A percentile compares a stretch with the other conserved stretches of the same genome.
Evolutionary conservation across 1,284 basidiomycete genomes (phyloP).

Genomic region (Trichosporon sp.): DNA sequence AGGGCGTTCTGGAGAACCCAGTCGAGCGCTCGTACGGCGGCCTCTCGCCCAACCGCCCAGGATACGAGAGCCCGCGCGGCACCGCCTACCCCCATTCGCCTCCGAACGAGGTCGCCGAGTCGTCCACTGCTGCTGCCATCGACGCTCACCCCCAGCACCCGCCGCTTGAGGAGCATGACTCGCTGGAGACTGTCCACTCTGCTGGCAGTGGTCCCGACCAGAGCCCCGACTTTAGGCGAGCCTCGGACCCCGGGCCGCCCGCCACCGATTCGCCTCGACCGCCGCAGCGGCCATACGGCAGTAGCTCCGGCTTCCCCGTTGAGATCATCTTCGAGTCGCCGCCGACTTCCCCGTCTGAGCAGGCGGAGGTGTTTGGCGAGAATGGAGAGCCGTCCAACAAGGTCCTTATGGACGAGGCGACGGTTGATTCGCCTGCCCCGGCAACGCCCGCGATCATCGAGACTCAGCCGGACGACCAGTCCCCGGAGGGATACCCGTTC

Average conservation of each 20-base stretch:
- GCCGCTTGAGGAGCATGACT: constrained; percentile 1
- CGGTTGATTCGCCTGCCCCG: not conserved
- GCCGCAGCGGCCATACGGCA: not conserved
- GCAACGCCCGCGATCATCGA: not conserved
- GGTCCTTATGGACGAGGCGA: not conserved
- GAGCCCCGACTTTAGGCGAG: constrained; percentile 11
- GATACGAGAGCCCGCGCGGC: not conserved
- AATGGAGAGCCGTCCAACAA: not conserved
- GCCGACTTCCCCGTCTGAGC: not conserved
- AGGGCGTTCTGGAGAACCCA: not conserved
- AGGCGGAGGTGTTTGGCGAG: not conserved
- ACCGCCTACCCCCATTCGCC: not conserved
- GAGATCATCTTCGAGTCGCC: constrained; percentile 1
- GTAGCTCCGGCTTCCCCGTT: not conserved
- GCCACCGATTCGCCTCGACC: not conserved
- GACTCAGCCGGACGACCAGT: constrained; percentile 2
- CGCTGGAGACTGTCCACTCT: constrained; percentile 1
- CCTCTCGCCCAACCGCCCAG: not conserved
- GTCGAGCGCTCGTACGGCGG: not conserved
- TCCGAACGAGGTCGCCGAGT: not conserved
- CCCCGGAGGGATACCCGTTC: not conserved
- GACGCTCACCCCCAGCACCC: not conserved
- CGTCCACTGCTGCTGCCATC: not conserved
- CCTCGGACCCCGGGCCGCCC: constrained; percentile 15
- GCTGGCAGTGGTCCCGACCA: not conserved